A percentile compares a stretch with the other conserved stretches of the same genome.
These are phyloP conservation scores for Cercospora citrullina DNA, from an alignment of 2,329 filamentous ascomycete genomes.

Conservation along the genomic window DNA sequence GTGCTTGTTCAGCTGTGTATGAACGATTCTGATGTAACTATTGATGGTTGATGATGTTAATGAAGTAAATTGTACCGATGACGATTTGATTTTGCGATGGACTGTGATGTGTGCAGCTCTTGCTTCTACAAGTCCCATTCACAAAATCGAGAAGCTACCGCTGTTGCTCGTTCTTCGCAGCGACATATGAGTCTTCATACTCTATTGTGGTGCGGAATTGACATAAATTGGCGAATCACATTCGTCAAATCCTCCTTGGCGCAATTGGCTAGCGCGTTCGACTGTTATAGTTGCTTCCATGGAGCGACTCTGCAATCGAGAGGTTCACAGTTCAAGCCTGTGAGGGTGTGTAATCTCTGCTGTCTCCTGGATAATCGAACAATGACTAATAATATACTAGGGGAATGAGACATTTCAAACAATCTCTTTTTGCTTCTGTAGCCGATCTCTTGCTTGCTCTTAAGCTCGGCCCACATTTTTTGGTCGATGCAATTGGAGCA, in stretches of 20 bases:
- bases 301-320: background rate
- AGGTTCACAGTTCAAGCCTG: conserved; percentile 10
- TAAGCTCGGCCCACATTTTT: background rate
- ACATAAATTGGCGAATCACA: background rate
- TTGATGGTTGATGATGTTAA: too few relatives aligned
- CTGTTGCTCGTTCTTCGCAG: too few relatives aligned
- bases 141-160: too few relatives aligned
- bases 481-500: background rate
- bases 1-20: too few relatives aligned
- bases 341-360: background rate
- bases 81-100: too few relatives aligned
- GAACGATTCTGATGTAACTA: too few relatives aligned
- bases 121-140: too few relatives aligned
- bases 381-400: background rate
- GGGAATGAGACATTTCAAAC: background rate
- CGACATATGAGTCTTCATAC: too few relatives aligned
- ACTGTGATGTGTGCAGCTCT: too few relatives aligned
- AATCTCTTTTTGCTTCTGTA: background rate
- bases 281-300: background rate
- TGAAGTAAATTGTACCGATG: too few relatives aligned
- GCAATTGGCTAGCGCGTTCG: conserved; percentile 10
- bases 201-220: too few relatives aligned
- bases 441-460: background rate
- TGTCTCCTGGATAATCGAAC: background rate
- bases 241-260: background rate